Percentiles rank a stretch among this genome's conserved stretches.
Conservation (phyloP, 1,284 basidiomycete genomes). For the Apiotrichum laibachii region DNA sequence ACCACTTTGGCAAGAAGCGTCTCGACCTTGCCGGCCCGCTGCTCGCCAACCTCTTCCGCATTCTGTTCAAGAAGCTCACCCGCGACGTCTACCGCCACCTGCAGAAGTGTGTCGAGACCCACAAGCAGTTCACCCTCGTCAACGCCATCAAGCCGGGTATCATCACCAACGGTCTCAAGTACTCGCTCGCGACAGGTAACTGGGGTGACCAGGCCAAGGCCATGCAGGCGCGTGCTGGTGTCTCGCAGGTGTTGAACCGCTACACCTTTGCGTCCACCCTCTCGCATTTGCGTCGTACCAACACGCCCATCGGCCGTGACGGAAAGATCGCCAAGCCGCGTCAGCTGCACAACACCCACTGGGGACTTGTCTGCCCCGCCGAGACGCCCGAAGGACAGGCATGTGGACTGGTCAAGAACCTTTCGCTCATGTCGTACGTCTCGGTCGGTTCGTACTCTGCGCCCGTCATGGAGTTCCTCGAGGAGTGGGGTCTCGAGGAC, state of each 20-base stretch:
- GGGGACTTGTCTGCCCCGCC: slow-evolving; percentile 99
- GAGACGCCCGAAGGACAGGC: slow-evolving; percentile 99
- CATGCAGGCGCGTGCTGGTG: slow-evolving; percentile 95
- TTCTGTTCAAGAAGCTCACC: slow-evolving; percentile 95
- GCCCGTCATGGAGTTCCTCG: slow-evolving; percentile 96
- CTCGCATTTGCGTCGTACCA: slow-evolving; percentile 95
- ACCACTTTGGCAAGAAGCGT: slow-evolving; percentile 99
- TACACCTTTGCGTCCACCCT: slow-evolving; percentile 99
- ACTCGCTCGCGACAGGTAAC: slow-evolving; percentile 97
- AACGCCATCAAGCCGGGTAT: slow-evolving; percentile 93
- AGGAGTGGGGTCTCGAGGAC: slow-evolving; percentile 95
- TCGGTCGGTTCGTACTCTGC: slow-evolving; percentile 95
- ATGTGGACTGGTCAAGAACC: slow-evolving; percentile 97
- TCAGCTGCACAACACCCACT: slow-evolving; percentile 98
- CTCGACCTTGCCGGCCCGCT: slow-evolving; percentile 94
- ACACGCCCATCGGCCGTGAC: slow-evolving; percentile 96
- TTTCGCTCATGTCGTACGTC: slow-evolving; percentile 96
- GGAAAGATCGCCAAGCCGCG: slow-evolving; percentile 99
- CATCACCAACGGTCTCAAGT: slow-evolving; percentile 97
- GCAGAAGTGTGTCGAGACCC: slow-evolving; percentile 97
- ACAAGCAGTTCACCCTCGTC: slow-evolving; percentile 91
- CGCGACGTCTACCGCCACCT: slow-evolving; percentile 96
- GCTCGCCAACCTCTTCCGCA: slow-evolving; percentile 91
- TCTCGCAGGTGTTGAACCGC: slow-evolving; percentile 96
- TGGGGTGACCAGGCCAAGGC: slow-evolving; percentile 99